Conservation (phyloP, 495 filamentous ascomycete genomes). For the Neurospora tetraspora region DNA sequence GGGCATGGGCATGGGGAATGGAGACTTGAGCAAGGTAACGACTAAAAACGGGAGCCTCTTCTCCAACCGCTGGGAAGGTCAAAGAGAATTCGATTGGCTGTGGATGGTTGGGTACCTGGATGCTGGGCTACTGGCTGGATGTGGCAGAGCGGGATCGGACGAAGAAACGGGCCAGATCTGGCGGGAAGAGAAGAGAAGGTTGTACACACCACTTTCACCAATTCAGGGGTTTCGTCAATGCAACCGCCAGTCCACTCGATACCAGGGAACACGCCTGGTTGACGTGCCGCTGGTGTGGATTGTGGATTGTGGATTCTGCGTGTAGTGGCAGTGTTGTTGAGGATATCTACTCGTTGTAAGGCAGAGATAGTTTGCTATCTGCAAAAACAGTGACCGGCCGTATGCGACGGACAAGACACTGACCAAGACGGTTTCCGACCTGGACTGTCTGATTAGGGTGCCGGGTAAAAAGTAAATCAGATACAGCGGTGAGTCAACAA, state of each 20-base stretch:
- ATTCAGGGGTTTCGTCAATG: constrained; percentile 8
- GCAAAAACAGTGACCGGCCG: not conserved
- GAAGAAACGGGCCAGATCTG: constrained; percentile 4
- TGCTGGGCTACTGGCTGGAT: not conserved
- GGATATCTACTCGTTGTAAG: not conserved
- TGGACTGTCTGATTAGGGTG: not conserved
- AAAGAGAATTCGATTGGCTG: not conserved
- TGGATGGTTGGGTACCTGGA: not conserved
- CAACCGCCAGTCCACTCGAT: not conserved
- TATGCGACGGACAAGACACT: not conserved
- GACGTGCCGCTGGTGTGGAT: not conserved
- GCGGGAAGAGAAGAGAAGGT: not conserved
- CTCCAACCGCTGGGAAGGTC: constrained; percentile 10
- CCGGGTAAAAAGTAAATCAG: not conserved
- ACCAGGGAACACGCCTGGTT: constrained; percentile 1
- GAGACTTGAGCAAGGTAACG: constrained; percentile 5
- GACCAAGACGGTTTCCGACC: not conserved
- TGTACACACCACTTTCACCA: not conserved
- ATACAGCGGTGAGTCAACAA: not conserved
- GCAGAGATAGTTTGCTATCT: not conserved
- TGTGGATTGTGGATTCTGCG: not conserved
- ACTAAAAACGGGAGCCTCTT: constrained; percentile 3
- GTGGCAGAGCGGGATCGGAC: constrained; percentile 3
- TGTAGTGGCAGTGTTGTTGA: not conserved
- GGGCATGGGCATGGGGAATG: constrained; percentile 1